phyloP scores from a whole-genome alignment of 2,329 filamentous ascomycete genomes.

The Celoporthe dispersa region DNA sequence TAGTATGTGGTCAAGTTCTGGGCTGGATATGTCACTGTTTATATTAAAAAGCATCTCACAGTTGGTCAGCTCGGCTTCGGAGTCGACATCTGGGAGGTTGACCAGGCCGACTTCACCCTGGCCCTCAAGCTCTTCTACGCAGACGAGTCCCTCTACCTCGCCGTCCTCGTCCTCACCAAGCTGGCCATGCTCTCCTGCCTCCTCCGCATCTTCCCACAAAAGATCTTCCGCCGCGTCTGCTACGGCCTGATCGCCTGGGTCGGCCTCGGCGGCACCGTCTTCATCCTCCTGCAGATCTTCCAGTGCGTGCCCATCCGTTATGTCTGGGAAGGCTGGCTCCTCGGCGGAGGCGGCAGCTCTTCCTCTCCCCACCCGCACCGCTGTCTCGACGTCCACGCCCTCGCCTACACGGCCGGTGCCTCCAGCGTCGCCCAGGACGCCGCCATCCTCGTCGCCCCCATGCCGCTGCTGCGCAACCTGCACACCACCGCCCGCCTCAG shows the following conservation, averaged over 20 bases:
- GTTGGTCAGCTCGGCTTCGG: conserved; percentile 40
- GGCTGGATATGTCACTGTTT: background rate
- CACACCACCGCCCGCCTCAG: conserved; percentile 36
- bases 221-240: conserved; percentile 35
- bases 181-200: conserved; percentile 39
- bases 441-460: conserved; percentile 40
- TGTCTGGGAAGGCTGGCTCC: conserved; percentile 42
- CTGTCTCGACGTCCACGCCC: conserved; percentile 40
- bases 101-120: conserved; percentile 34
- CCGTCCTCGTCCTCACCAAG: conserved; percentile 36
- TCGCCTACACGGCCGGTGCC: conserved; percentile 38
- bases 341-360: conserved; percentile 17
- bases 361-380: conserved; percentile 17
- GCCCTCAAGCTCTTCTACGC: conserved; percentile 42
- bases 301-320: conserved; percentile 42
- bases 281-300: conserved; percentile 42
- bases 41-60: conserved; percentile 22
- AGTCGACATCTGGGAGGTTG: conserved; percentile 44
- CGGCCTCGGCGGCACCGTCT: conserved; percentile 33
- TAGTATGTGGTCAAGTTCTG: conserved; percentile 34
- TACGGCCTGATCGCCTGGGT: conserved; percentile 36
- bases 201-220: conserved; percentile 36
- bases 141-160: conserved; percentile 41
- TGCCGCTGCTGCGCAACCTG: conserved; percentile 39
- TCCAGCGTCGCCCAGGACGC: conserved; percentile 42